These are phyloP conservation scores for Penicillium sp. DNA, from an alignment of 2,329 filamentous ascomycete genomes.

Conservation along the genomic window DNA sequence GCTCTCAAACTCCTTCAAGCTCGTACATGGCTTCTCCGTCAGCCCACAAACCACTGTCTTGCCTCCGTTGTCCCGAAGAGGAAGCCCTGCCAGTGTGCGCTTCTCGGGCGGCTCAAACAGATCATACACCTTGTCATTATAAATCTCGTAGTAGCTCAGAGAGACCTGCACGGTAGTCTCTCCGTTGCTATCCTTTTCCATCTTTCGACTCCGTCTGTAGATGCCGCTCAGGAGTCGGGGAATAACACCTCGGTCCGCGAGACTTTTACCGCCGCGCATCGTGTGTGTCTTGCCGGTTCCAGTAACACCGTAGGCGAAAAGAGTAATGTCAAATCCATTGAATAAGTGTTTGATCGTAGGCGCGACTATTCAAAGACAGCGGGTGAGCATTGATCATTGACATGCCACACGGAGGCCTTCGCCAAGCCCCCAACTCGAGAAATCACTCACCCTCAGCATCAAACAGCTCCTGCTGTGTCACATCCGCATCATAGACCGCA, in stretches of 20 bases:
- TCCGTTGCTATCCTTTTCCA: slow-evolving; percentile 76
- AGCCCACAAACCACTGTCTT: slow-evolving; percentile 87
- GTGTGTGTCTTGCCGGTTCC: slow-evolving; percentile 96
- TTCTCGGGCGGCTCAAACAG: slow-evolving; percentile 87
- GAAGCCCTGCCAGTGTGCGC: slow-evolving; percentile 78
- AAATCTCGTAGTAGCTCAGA: slow-evolving; percentile 94
- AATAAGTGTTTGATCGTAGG: slow-evolving; percentile 92
- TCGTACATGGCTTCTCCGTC: slow-evolving; percentile 80
- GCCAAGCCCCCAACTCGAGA: slow-evolving; percentile 10
- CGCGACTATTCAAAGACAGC: slow-evolving; percentile 65
- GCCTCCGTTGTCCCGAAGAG: slow-evolving; percentile 82
- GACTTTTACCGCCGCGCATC: slow-evolving; percentile 87
- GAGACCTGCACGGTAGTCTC: slow-evolving; percentile 74
- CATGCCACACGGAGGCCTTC: background rate
- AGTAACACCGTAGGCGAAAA: slow-evolving; percentile 92
- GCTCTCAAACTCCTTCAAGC: slow-evolving; percentile 86
- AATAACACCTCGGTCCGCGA: slow-evolving; percentile 86
- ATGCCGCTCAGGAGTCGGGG: slow-evolving; percentile 83
- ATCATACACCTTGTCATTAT: slow-evolving; percentile 94
- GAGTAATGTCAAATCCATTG: slow-evolving; percentile 78
- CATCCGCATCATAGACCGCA: slow-evolving; percentile 81
- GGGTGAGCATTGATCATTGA: slow-evolving; percentile 26
- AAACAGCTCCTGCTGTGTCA: slow-evolving; percentile 86
- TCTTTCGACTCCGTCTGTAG: slow-evolving; percentile 83
- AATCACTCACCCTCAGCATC: slow-evolving; percentile 77